Evolutionary conservation across 1,284 basidiomycete genomes (phyloP).

Genomic region (Boletus subluridellus): DNA sequence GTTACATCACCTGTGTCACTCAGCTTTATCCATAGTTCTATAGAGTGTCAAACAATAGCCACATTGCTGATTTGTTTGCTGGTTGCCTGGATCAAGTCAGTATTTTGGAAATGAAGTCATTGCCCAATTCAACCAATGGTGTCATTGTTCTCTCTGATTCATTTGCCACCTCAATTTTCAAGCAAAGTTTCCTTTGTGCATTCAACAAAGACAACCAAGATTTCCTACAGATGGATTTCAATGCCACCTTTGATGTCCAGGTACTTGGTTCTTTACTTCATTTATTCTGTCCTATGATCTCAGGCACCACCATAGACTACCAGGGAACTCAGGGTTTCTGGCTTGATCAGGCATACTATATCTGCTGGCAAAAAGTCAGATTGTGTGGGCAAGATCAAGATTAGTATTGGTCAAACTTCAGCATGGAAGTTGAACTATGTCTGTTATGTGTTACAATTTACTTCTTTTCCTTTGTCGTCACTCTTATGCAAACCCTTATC

Average conservation of each 20-base stretch:
- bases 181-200: conserved; percentile 93
- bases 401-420: conserved; percentile 98
- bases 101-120: conserved; percentile 43
- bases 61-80: conserved; percentile 93
- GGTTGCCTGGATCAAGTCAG: conserved; percentile 99
- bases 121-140: too few relatives aligned
- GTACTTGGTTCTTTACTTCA: conserved; percentile 39
- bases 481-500: too few relatives aligned
- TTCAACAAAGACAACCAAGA: conserved; percentile 92
- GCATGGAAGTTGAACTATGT: conserved; percentile 97
- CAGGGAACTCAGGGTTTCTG: conserved; percentile 98
- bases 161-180: conserved; percentile 51
- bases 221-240: conserved; percentile 96
- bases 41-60: conserved; percentile 91
- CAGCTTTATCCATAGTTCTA: conserved; percentile 67
- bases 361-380: conserved; percentile 96
- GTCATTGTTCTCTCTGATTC: too few relatives aligned
- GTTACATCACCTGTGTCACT: conserved; percentile 1
- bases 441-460: background rate
- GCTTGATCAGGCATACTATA: conserved; percentile 96
- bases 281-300: background rate
- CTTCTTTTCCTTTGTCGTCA: too few relatives aligned
- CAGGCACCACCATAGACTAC: conserved; percentile 64
- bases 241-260: conserved; percentile 97
- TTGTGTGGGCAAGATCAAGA: conserved; percentile 98